Conservation (phyloP, 2,329 filamentous ascomycete genomes). For the Xylaria polymorpha region DNA sequence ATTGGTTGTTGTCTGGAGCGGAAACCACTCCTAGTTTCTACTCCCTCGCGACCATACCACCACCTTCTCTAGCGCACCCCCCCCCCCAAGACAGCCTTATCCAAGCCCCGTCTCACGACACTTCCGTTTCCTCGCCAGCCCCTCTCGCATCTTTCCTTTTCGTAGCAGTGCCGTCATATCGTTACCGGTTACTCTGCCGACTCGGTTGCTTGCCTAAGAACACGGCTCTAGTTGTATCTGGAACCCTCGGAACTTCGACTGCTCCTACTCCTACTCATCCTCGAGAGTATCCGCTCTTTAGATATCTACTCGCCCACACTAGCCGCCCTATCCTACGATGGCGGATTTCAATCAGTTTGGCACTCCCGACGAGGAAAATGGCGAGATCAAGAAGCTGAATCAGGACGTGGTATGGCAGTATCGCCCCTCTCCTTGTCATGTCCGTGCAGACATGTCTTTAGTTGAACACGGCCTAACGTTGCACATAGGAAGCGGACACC, state of each 20-base stretch:
- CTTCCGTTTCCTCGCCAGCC: conserved; percentile 5
- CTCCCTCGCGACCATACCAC: neutral
- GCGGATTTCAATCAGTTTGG: conserved; percentile 77
- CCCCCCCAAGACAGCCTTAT: neutral
- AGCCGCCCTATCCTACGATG: conserved; percentile 59
- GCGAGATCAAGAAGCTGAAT: conserved; percentile 82
- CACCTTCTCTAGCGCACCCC: conserved; percentile 22
- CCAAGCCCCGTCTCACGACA: conserved; percentile 4
- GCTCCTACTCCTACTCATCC: neutral
- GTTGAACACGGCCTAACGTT: conserved; percentile 33
- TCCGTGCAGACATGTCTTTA: neutral
- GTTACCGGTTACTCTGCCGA: neutral
- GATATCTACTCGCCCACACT: neutral
- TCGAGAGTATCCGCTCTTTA: neutral
- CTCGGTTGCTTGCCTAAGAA: neutral
- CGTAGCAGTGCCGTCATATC: neutral
- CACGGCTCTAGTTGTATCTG: neutral
- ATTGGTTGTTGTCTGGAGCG: neutral
- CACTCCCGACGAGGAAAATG: conserved; percentile 82
- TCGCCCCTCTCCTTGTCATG: conserved; percentile 7
- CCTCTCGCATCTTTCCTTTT: neutral
- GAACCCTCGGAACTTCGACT: conserved; percentile 4
- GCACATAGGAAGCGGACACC: conserved; percentile 70
- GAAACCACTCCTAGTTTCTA: neutral
- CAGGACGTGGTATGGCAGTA: conserved; percentile 75